phyloP scores from a whole-genome alignment of 2,329 filamentous ascomycete genomes.

The Penicillium sp. region DNA sequence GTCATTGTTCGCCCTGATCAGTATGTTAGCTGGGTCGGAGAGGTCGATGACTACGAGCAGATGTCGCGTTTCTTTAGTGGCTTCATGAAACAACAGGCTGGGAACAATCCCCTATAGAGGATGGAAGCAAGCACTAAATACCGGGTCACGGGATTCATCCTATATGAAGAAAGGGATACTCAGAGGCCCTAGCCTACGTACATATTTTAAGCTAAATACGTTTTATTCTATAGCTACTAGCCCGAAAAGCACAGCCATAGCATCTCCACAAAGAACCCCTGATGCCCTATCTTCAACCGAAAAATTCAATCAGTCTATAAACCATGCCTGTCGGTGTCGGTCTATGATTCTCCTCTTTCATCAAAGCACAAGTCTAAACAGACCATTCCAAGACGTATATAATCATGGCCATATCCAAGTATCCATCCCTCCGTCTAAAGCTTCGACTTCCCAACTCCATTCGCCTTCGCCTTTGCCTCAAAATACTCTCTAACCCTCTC shows the following conservation, averaged over 20 bases:
- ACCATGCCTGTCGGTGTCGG: neutral
- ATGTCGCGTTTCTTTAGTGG: constrained; percentile 15
- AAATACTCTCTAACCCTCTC: constrained; percentile 75
- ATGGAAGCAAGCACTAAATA: too few species aligned
- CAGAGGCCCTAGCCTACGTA: too few species aligned
- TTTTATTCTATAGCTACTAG: too few species aligned
- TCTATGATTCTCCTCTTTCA: neutral
- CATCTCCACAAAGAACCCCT: too few species aligned
- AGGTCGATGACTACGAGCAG: constrained; percentile 18
- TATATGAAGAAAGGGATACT: too few species aligned
- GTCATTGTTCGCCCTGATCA: constrained; percentile 59
- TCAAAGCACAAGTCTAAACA: neutral
- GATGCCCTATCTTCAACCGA: neutral
- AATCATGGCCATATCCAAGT: neutral
- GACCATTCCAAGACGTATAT: neutral
- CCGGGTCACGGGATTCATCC: too few species aligned
- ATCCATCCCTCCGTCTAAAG: constrained; percentile 30
- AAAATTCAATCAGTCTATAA: neutral
- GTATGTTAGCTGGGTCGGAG: constrained; percentile 39
- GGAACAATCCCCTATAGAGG: neutral
- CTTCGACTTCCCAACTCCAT: constrained; percentile 39
- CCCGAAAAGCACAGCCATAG: too few species aligned
- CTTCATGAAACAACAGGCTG: constrained; percentile 13
- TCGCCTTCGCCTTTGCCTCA: constrained; percentile 30
- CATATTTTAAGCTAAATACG: too few species aligned